Conservation (phyloP, 78 protist genomes). For the Dictyostelium citrinum region DNA sequence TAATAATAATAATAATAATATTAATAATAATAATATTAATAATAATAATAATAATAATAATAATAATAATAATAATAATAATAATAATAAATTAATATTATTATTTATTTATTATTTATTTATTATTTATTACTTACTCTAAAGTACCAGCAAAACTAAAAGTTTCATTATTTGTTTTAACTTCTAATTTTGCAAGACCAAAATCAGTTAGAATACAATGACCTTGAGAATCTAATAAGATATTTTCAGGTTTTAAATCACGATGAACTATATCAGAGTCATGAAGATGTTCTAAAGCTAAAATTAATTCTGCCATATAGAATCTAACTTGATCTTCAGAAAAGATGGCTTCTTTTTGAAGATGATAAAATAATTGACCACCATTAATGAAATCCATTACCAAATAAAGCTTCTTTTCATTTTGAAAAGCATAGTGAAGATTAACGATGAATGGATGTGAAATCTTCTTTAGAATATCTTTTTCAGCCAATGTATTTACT, state of each 20-base stretch:
- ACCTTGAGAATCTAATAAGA: slow-evolving; percentile 64
- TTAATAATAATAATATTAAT: neutral
- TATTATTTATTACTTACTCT: slow-evolving; percentile 9
- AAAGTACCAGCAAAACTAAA: slow-evolving; percentile 61
- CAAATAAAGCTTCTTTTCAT: slow-evolving; percentile 78
- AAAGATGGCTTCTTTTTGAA: slow-evolving; percentile 72
- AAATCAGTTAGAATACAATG: slow-evolving; percentile 76
- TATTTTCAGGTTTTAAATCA: slow-evolving; percentile 82
- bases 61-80: neutral
- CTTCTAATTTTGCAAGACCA: slow-evolving; percentile 67
- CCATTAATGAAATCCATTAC: slow-evolving; percentile 86
- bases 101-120: no score
- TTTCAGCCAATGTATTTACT: slow-evolving; percentile 90
- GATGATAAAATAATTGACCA: slow-evolving; percentile 88
- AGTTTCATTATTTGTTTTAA: neutral
- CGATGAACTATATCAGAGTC: slow-evolving; percentile 18
- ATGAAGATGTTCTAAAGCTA: slow-evolving; percentile 90
- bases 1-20: neutral
- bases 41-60: neutral
- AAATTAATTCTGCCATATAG: slow-evolving; percentile 90
- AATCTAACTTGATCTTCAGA: slow-evolving; percentile 77
- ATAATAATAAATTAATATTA: no score
- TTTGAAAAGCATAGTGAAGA: slow-evolving; percentile 94
- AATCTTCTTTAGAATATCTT: slow-evolving; percentile 85
- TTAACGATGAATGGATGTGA: slow-evolving; percentile 91